A percentile compares a stretch with the other conserved stretches of the same genome.
Evolutionary conservation across 1,139 yeast species (phyloP).

Genomic region (Sugiyamaella pinicola): DNA sequence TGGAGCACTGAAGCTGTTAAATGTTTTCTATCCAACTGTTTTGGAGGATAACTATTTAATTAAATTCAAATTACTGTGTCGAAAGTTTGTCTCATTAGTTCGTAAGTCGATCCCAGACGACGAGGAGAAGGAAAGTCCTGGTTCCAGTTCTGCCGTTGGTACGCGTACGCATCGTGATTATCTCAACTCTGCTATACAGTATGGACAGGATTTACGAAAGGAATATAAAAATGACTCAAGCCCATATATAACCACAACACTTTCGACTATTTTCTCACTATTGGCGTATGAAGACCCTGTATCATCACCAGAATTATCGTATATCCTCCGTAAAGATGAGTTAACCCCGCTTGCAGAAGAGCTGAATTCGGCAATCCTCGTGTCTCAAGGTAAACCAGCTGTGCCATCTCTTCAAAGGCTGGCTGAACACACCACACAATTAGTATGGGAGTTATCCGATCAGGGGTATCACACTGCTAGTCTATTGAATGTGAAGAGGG

Average conservation of each 20-base stretch:
- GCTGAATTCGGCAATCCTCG: conserved; percentile 49
- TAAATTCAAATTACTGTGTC: conserved; percentile 56
- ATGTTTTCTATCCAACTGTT: conserved; percentile 50
- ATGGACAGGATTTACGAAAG: conserved; percentile 52
- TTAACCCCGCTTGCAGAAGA: conserved; percentile 48
- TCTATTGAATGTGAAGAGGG: conserved; percentile 44
- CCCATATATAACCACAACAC: conserved; percentile 41
- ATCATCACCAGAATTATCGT: conserved; percentile 43
- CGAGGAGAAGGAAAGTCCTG: conserved; percentile 18
- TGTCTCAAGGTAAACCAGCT: conserved; percentile 48
- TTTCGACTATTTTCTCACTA: conserved; percentile 50
- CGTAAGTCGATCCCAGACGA: conserved; percentile 25
- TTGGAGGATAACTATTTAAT: conserved; percentile 49
- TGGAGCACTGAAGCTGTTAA: conserved; percentile 49
- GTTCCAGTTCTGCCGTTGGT: conserved; percentile 5
- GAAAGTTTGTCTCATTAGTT: conserved; percentile 53
- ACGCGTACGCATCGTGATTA: conserved; percentile 26
- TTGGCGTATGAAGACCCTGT: conserved; percentile 56
- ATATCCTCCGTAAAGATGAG: conserved; percentile 44
- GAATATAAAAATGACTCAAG: conserved; percentile 42
- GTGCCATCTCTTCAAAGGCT: conserved; percentile 45
- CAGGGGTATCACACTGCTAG: conserved; percentile 39
- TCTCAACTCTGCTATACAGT: conserved; percentile 46
- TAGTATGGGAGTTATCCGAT: conserved; percentile 42
- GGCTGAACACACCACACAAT: conserved; percentile 42